phyloP scores from a whole-genome alignment of 2,329 filamentous ascomycete genomes.

The Talaromyces verruculosus region DNA sequence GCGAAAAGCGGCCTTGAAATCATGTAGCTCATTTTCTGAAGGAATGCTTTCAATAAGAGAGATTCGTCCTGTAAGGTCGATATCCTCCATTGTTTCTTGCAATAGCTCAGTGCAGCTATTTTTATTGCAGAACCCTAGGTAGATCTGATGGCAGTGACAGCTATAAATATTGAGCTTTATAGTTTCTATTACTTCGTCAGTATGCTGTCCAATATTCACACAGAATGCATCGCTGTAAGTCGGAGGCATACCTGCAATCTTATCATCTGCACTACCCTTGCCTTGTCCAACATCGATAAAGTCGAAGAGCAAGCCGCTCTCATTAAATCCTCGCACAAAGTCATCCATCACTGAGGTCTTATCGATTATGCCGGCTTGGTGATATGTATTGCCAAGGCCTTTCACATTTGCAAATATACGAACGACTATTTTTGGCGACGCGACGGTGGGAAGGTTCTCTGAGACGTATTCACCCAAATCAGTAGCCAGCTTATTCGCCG shows the following conservation, averaged over 20 bases:
- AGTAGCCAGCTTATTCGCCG: constrained; percentile 51
- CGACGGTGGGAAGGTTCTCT: constrained; percentile 42
- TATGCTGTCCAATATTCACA: constrained; percentile 22
- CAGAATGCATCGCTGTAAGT: background rate
- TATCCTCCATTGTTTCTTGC: constrained; percentile 50
- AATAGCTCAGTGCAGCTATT: constrained; percentile 56
- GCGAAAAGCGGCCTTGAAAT: constrained; percentile 49
- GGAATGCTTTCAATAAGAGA: constrained; percentile 58
- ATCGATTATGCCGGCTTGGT: constrained; percentile 47
- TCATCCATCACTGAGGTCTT: constrained; percentile 48
- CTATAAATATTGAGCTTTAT: constrained; percentile 58
- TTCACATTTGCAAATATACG: constrained; percentile 57
- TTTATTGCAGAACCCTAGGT: constrained; percentile 61
- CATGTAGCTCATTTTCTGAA: constrained; percentile 55
- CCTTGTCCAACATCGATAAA: constrained; percentile 50
- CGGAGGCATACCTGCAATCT: constrained; percentile 46
- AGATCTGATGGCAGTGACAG: constrained; percentile 60
- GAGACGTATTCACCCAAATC: constrained; percentile 47
- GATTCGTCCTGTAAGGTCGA: constrained; percentile 49
- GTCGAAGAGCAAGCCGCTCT: constrained; percentile 51
- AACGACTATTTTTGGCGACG: constrained; percentile 50
- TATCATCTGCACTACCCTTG: constrained; percentile 49
- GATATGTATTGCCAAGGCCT: constrained; percentile 51
- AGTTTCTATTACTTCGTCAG: constrained; percentile 45
- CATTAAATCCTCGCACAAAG: constrained; percentile 58